Percentiles rank a stretch among this genome's conserved stretches.
Evolutionary conservation across 495 filamentous ascomycete genomes (phyloP).

Genomic region (Polyplosphaeria fusca): DNA sequence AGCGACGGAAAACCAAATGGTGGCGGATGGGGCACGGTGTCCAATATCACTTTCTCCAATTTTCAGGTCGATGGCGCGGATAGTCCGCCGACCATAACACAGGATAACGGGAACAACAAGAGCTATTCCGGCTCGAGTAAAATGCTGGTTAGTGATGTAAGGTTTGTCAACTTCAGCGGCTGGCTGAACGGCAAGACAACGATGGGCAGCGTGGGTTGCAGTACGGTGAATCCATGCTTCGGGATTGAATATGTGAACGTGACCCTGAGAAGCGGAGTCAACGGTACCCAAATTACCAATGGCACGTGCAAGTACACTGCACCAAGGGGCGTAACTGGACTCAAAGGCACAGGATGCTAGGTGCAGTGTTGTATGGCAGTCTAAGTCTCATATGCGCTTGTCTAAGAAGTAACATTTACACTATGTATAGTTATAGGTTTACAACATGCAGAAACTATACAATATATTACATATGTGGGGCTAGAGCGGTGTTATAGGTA

Average conservation of each 20-base stretch:
- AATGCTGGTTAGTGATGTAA: slow-evolving; percentile 51
- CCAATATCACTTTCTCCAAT: slow-evolving; percentile 54
- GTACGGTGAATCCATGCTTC: slow-evolving; percentile 48
- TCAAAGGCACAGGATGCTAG: no score
- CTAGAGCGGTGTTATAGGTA: no score
- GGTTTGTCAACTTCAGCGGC: slow-evolving; percentile 56
- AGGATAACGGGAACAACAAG: slow-evolving; percentile 54
- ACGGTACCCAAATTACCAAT: slow-evolving; percentile 37
- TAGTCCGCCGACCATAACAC: slow-evolving; percentile 44
- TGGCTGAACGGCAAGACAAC: slow-evolving; percentile 37
- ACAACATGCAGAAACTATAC: no score
- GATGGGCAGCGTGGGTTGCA: slow-evolving; percentile 49
- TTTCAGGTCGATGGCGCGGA: slow-evolving; percentile 50
- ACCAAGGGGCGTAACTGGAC: slow-evolving; percentile 40
- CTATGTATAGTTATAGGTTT: no score
- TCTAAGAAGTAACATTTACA: no score
- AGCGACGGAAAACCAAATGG: slow-evolving; percentile 48
- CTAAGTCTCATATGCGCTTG: no score
- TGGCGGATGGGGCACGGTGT: slow-evolving; percentile 52
- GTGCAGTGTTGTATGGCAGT: no score
- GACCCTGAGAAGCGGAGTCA: slow-evolving; percentile 35
- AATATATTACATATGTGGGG: no score
- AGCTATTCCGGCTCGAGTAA: slow-evolving; percentile 48
- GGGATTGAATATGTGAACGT: slow-evolving; percentile 49
- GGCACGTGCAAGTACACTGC: slow-evolving; percentile 47